Conservation (phyloP, 2,329 filamentous ascomycete genomes). For the Fusarium sp. region DNA sequence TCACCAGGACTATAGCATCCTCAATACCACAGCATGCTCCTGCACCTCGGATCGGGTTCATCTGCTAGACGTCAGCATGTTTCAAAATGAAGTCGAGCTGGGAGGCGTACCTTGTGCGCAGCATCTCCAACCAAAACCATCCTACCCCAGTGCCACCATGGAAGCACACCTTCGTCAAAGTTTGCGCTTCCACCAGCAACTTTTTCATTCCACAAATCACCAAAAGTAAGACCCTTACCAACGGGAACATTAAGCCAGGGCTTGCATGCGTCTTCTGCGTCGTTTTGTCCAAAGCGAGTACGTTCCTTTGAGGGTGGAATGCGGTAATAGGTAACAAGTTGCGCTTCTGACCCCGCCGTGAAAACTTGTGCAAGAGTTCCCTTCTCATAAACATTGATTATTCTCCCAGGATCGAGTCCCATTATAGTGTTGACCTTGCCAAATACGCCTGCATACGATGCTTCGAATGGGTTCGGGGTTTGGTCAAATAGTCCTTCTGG, state of each 20-base stretch:
- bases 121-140: conserved; percentile 33
- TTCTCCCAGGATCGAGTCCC: background rate
- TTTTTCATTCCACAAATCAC: conserved; percentile 26
- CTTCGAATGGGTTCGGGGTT: conserved; percentile 20
- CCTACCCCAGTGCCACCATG: conserved; percentile 32
- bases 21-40: conserved; percentile 31
- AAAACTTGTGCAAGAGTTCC: conserved; percentile 30
- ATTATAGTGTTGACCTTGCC: background rate
- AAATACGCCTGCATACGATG: conserved; percentile 13
- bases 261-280: conserved; percentile 18
- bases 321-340: conserved; percentile 18
- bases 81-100: background rate
- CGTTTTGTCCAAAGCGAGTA: conserved; percentile 26
- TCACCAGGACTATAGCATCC: conserved; percentile 22
- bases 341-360: conserved; percentile 17
- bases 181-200: conserved; percentile 30
- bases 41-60: conserved; percentile 32
- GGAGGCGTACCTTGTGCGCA: conserved; percentile 11
- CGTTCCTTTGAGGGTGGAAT: conserved; percentile 18
- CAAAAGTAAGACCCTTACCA: conserved; percentile 15
- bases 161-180: conserved; percentile 26
- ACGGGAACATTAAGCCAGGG: conserved; percentile 26
- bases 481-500: conserved; percentile 29
- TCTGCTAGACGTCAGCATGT: conserved; percentile 2
- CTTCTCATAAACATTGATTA: conserved; percentile 23